Evolutionary conservation across 129 eudicot genomes (phyloP), one percentile per base, ranked within the genome.

Genomic region (Escallonia herrerae): DNA sequence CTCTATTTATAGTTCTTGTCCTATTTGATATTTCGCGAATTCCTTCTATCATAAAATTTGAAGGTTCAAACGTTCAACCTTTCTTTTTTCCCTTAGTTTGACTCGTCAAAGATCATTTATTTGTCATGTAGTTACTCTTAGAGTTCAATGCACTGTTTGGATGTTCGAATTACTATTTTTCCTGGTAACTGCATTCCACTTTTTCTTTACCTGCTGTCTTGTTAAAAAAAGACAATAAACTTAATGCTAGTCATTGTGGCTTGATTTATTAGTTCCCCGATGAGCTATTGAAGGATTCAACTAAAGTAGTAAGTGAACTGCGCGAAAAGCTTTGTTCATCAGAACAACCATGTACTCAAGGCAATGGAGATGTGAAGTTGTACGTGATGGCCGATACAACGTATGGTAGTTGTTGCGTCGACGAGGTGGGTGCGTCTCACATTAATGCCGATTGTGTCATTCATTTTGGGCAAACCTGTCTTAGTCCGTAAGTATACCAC

Each of bases 301-400:
- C 81, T 4, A 70, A 63, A 48, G 93, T 86, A 7, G 93, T 86
- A 15, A 55, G 77, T 15, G 84, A 84, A 42, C 67, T 94, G 33
- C 81, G 86, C 5, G 77, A 56, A 39, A 86, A 89, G 84, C 78
- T 91, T 53, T 46, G 77, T 9, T 65, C 66, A 4, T 61, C 66
- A 2, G 14, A 3, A 55, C 15, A 15, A 38, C 40, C 56, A 50
- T 38, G 50, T 64, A 40, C 59, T 39, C 72, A 60, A 38, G 68
- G 22, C 7, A 52, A 58, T 47, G 69, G 67, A 54, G 61, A 71
- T 38, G 72, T 60, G 37, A 73, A 56, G 75, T 72, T 94, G 81
- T 94, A 86, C 64, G 94, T 89, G 39, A 86, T 94, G 99, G 99
- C 97, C 10, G 99, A 94, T 80, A 89, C 97, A 14, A 76, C 95